These are phyloP conservation scores for Protomyces arabidopsidicola DNA, from an alignment of 1,139 yeast species.

Conservation along the genomic window DNA sequence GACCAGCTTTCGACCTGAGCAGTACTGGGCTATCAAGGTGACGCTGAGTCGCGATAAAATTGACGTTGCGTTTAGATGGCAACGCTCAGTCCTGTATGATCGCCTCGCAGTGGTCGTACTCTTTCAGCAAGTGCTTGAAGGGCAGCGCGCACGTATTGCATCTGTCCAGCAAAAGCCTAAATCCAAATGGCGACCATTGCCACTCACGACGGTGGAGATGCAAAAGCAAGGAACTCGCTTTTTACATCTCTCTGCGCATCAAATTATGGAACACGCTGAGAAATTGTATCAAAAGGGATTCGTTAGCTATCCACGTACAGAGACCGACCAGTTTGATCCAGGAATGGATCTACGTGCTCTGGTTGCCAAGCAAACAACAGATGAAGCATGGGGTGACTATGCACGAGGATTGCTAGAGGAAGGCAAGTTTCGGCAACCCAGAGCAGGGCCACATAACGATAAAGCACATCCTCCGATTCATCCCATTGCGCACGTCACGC, in stretches of 20 bases:
- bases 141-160: constrained; percentile 50
- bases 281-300: constrained; percentile 77
- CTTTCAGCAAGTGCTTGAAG: constrained; percentile 60
- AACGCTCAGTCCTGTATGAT: constrained; percentile 66
- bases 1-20: constrained; percentile 64
- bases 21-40: constrained; percentile 68
- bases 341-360: constrained; percentile 63
- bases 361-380: constrained; percentile 55
- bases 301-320: constrained; percentile 94
- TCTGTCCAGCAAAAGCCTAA: constrained; percentile 60
- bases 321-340: constrained; percentile 79
- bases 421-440: constrained; percentile 51
- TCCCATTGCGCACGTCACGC: constrained; percentile 53
- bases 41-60: constrained; percentile 40
- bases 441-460: constrained; percentile 80
- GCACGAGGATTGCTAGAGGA: constrained; percentile 42
- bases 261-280: constrained; percentile 61
- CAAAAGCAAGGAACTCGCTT: constrained; percentile 78
- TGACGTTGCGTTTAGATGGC: constrained; percentile 57
- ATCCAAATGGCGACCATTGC: constrained; percentile 73
- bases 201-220: constrained; percentile 90
- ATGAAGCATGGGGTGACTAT: constrained; percentile 49
- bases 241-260: constrained; percentile 76
- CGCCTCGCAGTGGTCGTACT: constrained; percentile 56
- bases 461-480: constrained; percentile 99